Evolutionary conservation across 768 basidiomycete species (phyloP), one percentile per base, ranked within the genome.

Genomic region (Galerina sulciceps): DNA sequence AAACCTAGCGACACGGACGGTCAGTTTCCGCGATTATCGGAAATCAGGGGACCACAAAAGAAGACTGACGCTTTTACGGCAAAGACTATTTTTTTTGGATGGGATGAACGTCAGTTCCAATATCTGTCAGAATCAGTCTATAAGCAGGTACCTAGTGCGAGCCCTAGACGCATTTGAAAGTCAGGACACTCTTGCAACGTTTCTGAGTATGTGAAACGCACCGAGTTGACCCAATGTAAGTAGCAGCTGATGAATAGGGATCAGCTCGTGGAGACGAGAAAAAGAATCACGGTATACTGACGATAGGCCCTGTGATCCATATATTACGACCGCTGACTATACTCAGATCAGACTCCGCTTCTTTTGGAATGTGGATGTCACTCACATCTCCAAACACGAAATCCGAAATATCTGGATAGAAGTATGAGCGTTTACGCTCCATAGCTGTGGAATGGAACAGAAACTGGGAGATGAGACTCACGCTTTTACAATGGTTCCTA

Each of bases 341-440:
- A 18, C 23, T 41, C 36, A 1, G 18, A 55, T 61, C 35, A 58
- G 18, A 43, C 37, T 36, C 23, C 14, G 18, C 18, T 35, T 10
- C 40, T 18, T 22, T 18, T 13, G 42, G 23, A 14, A 18, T 14
- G 20, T 13, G 64, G 6, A 10, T 13, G 18, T 13, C 8, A 67
- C 79, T 64, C 66, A 88, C 87, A 89, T 71, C 87, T 71, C 83
- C 85, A 89, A 18, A 89, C 87, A 23, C 86, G 80, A 51, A 86
- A 67, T 0, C 78, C 81, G 56, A 88, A 88, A 49, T 79, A 78
- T 34, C 86, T 87, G 43, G 34, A 6, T 41, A 34, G 34, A 34
- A 22, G 44, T n/a, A n/a, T n/a, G n/a, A n/a, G n/a, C n/a, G n/a
- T 45, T 14, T 50, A n/a, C 57, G 17, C 13, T 36, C 8, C 11